These are phyloP conservation scores for Mortierella sp. DNA, from an alignment of 371 early-diverging fungal genomes.

Conservation along the genomic window DNA sequence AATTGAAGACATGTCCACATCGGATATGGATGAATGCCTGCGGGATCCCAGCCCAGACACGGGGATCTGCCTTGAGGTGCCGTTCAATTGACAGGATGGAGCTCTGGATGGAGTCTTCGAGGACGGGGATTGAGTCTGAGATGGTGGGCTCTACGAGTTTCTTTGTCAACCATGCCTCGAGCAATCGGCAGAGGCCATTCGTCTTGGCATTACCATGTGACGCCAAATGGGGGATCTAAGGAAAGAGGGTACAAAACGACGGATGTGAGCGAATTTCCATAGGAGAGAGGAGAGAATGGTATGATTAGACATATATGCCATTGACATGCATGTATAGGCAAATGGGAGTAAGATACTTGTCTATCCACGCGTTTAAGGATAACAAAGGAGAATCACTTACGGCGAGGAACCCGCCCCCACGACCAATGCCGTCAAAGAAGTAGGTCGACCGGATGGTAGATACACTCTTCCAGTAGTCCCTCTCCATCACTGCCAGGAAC, in stretches of 20 bases:
- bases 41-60: conserved; percentile 48
- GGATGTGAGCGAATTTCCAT: background rate
- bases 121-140: conserved; percentile 47
- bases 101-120: conserved; percentile 47
- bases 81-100: conserved; percentile 47
- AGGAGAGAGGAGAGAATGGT: background rate
- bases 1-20: conserved; percentile 53
- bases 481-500: conserved; percentile 34
- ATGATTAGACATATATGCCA: conserved; percentile 1
- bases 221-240: conserved; percentile 51
- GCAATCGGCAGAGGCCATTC: conserved; percentile 37
- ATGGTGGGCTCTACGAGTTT: conserved; percentile 55
- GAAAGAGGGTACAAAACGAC: background rate
- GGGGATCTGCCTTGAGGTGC: conserved; percentile 30
- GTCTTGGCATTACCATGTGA: conserved; percentile 56
- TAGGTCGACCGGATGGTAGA: conserved; percentile 51
- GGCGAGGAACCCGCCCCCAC: conserved; percentile 53
- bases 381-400: conserved; percentile 16
- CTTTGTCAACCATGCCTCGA: conserved; percentile 47
- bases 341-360: background rate
- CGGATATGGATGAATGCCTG: conserved; percentile 49
- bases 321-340: background rate
- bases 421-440: conserved; percentile 55
- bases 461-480: conserved; percentile 49
- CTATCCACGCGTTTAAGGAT: background rate